Evolutionary conservation across 129 eudicot genomes (phyloP).

Genomic region (Flaveria brownii): DNA sequence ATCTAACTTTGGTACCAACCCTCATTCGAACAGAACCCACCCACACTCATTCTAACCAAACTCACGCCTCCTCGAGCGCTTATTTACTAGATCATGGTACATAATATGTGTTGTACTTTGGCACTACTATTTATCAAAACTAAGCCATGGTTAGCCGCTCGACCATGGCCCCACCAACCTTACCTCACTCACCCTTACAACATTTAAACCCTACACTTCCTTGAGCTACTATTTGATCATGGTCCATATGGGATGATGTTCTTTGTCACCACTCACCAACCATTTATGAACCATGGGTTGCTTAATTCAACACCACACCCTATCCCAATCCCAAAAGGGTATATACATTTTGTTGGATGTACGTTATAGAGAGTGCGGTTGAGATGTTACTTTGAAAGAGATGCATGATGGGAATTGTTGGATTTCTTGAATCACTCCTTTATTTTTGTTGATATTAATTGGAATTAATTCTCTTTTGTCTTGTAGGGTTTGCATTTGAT

Average conservation of each 20-base stretch:
- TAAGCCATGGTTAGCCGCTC: neutral
- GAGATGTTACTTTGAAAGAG: slow-evolving; percentile 23
- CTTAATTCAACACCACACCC: neutral
- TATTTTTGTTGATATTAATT: slow-evolving; percentile 27
- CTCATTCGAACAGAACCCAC: neutral
- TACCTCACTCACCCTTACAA: neutral
- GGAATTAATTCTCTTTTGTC: slow-evolving; percentile 23
- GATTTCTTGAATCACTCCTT: slow-evolving; percentile 39
- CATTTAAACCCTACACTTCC: neutral
- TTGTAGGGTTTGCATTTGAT: slow-evolving; percentile 30
- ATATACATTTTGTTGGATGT: slow-evolving; percentile 27
- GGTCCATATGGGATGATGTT: slow-evolving; percentile 1
- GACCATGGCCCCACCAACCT: neutral
- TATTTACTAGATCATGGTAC: slow-evolving; percentile 2
- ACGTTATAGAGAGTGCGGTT: slow-evolving; percentile 36
- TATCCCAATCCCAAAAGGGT: neutral
- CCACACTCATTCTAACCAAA: too few relatives aligned
- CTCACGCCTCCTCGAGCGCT: neutral
- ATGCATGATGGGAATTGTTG: slow-evolving; percentile 38
- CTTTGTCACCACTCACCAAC: slow-evolving; percentile 13
- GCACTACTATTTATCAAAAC: neutral
- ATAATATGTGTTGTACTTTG: neutral
- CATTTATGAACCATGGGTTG: neutral
- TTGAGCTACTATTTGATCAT: neutral
- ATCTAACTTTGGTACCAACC: neutral